Percentiles rank a stretch among this genome's conserved stretches.
phyloP scores from a whole-genome alignment of 2,329 filamentous ascomycete genomes.

The Scopulariopsis brevicaulis region DNA sequence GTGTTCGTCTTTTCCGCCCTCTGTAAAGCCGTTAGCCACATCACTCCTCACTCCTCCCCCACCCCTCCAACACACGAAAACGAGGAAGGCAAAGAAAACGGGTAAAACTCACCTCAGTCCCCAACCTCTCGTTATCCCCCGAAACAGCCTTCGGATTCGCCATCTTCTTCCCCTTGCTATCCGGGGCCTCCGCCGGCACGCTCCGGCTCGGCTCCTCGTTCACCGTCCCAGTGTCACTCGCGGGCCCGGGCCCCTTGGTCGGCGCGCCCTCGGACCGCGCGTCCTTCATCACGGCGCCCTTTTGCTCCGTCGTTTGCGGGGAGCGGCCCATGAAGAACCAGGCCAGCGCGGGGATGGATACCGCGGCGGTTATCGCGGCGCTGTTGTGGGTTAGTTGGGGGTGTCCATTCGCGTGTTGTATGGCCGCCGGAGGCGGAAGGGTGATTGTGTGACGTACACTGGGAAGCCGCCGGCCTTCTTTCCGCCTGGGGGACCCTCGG shows the following conservation, averaged over 20 bases:
- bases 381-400: neutral
- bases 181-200: neutral
- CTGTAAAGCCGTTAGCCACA: neutral
- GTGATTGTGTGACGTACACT: neutral
- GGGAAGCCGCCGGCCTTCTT: neutral
- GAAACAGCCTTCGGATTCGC: slow-evolving; percentile 1
- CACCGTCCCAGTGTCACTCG: too few species aligned
- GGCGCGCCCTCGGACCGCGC: neutral
- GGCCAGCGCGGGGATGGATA: slow-evolving; percentile 2
- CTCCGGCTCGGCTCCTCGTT: slow-evolving; percentile 4
- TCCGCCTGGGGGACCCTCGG: neutral
- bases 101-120: neutral
- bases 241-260: neutral
- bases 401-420: neutral
- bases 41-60: neutral
- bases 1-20: slow-evolving; percentile 1
- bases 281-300: neutral
- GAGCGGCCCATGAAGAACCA: slow-evolving; percentile 4
- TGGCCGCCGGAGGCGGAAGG: too few species aligned
- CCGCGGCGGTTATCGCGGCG: neutral
- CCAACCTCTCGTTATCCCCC: neutral
- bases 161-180: neutral
- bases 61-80: neutral
- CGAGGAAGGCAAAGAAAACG: neutral
- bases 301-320: neutral